phyloP scores from a whole-genome alignment of 2,329 filamentous ascomycete genomes.

The Hypoxylon sp. region DNA sequence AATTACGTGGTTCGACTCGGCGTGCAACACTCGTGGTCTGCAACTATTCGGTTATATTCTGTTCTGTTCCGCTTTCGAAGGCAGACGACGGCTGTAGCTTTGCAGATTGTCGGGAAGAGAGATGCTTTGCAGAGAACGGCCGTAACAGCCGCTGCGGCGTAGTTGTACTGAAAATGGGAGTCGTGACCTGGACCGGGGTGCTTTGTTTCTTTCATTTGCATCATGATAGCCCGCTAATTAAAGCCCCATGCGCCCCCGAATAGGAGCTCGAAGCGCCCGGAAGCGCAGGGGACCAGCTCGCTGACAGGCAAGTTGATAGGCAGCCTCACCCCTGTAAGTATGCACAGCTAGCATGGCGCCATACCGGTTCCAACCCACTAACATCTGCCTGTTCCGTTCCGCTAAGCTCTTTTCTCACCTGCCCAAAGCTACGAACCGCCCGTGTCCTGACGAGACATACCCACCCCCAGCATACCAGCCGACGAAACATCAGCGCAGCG shows the following conservation, averaged over 20 bases:
- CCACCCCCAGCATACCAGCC: background rate
- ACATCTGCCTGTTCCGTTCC: too few species aligned
- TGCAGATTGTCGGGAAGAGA: slow-evolving; percentile 3
- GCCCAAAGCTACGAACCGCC: background rate
- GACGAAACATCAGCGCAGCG: background rate
- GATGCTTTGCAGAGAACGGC: slow-evolving; percentile 6
- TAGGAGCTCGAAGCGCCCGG: slow-evolving; percentile 6
- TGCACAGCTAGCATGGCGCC: too few species aligned
- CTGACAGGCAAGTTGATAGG: too few species aligned
- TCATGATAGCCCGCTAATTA: slow-evolving; percentile 17
- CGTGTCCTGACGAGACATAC: background rate
- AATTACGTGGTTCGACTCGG: slow-evolving; percentile 20
- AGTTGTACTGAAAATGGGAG: slow-evolving; percentile 16
- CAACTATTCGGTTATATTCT: slow-evolving; percentile 1
- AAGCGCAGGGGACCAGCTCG: too few species aligned
- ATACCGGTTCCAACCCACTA: background rate
- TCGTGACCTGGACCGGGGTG: slow-evolving; percentile 13
- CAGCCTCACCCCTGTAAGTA: too few species aligned
- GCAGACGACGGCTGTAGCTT: slow-evolving; percentile 10
- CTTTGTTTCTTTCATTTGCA: slow-evolving; percentile 36
- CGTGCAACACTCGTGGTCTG: background rate
- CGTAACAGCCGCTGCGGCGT: too few species aligned
- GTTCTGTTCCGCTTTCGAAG: slow-evolving; percentile 1
- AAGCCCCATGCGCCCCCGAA: slow-evolving; percentile 9
- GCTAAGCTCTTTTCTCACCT: background rate